Base-by-base conservation (phyloP, 1,284 basidiomycete species). In the Sanguinoderma infundibulare region DNA sequence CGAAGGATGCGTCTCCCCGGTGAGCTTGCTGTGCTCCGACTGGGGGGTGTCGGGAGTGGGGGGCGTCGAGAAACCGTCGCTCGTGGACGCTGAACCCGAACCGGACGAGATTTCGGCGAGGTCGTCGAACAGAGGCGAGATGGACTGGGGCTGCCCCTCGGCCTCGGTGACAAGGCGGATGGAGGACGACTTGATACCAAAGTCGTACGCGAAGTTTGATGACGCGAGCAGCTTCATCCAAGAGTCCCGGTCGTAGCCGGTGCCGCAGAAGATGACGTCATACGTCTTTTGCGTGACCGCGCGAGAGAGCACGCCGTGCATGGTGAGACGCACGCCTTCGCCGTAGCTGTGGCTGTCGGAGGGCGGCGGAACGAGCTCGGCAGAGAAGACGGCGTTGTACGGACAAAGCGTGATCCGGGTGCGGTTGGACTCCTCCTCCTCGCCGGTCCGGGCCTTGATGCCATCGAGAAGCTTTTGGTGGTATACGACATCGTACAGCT, bases 401-500 rank as follows among this genome's bases (percentile, higher is more conserved):
- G 78, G 73, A 49, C 68, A 72, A 57, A 83, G 76, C 39, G 70
- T 73, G 63, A 84, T 76, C 30, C 71, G 73, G 9, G 74, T 75
- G 40, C 61, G 69, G 55, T 66, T 64, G 26, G 53, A 34, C 30
- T 63, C 59, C 24, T 58, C 39, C 10, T 53, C 61, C 38, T 61
- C 51, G 42, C 65, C 64, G 6, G 70, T 74, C 47, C 81, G 79
- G 12, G 64, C 64, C 36, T 76, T 73, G 58, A 83, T 79, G 36
- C 66, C 77, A 28, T 80, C 75, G 10, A 84, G 79, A 22, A 87
- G 72, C 67, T 79, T 78, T 67, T 87, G 85, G 54, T 81, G 81
- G 65, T 87, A 87, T 54, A 86, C 77, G 26, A 81, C 71, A 62
- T 85, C 83, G 65, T 85, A 84, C 22, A 87, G 64, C 82, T 84